A percentile compares a stretch with the other conserved stretches of the same genome.
phyloP scores from a whole-genome alignment of 805 yeast genomes.

The Kregervanrija delftensis region DNA sequence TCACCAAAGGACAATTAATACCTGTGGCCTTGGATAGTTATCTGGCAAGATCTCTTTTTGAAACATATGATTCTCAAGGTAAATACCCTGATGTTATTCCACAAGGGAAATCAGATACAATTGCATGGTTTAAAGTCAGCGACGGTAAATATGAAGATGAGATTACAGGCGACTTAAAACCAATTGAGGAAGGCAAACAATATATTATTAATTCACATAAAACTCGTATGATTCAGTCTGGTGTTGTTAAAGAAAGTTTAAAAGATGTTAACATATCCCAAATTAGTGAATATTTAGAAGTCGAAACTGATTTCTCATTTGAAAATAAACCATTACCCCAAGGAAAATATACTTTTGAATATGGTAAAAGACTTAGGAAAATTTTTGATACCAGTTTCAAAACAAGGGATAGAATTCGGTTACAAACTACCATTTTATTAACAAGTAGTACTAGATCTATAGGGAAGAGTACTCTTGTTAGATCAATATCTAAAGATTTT shows the following conservation, averaged over 20 bases:
- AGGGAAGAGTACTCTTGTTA: constrained; percentile 67
- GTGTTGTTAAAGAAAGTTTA: constrained; percentile 40
- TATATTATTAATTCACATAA: constrained; percentile 58
- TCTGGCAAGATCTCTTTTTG: constrained; percentile 50
- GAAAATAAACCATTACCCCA: constrained; percentile 4
- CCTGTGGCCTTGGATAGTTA: constrained; percentile 73
- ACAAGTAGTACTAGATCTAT: constrained; percentile 67
- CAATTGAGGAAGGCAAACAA: constrained; percentile 26
- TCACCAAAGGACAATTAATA: constrained; percentile 59
- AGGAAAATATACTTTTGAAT: constrained; percentile 31
- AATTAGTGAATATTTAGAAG: constrained; percentile 7
- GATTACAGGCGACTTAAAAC: constrained; percentile 14
- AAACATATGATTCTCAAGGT: constrained; percentile 22
- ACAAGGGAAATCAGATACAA: constrained; percentile 55
- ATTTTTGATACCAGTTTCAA: constrained; percentile 47
- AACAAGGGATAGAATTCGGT: constrained; percentile 24
- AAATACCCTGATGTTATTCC: constrained; percentile 39
- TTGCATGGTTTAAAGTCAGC: constrained; percentile 81
- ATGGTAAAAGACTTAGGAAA: constrained; percentile 45
- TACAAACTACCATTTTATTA: constrained; percentile 59
- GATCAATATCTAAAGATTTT: constrained; percentile 44
- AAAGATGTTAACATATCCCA: constrained; percentile 1
- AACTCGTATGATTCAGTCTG: constrained; percentile 67
- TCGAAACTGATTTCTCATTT: constrained; percentile 7
- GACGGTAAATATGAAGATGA: constrained; percentile 35